Conservation (phyloP, 371 early-diverging fungal species). For the Lichtheimia hyalospora region DNA sequence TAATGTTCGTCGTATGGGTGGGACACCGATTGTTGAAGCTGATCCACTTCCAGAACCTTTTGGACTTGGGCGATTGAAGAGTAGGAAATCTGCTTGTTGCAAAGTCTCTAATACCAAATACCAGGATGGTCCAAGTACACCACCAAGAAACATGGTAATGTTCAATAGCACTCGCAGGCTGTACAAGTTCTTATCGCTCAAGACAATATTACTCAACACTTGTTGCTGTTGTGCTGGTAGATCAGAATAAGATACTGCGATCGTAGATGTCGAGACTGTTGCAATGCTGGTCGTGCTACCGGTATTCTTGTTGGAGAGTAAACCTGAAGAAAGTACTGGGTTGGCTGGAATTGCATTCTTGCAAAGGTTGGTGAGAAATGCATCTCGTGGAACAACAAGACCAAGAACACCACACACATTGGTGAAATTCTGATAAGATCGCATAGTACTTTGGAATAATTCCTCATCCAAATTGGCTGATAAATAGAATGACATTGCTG, state of each 20-base stretch:
- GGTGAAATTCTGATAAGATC: conserved; percentile 77
- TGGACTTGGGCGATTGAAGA: conserved; percentile 47
- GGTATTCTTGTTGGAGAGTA: conserved; percentile 22
- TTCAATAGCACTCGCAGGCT: conserved; percentile 76
- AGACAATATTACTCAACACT: conserved; percentile 36
- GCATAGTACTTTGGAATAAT: conserved; percentile 73
- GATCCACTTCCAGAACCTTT: conserved; percentile 25
- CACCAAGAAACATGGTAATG: conserved; percentile 73
- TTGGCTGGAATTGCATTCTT: conserved; percentile 69
- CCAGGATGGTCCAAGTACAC: conserved; percentile 84
- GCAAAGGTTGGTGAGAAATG: conserved; percentile 83
- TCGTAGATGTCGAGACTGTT: conserved; percentile 13
- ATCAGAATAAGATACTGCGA: conserved; percentile 31
- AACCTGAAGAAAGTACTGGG: conserved; percentile 47
- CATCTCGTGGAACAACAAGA: conserved; percentile 79
- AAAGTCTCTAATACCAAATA: conserved; percentile 85
- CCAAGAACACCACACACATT: conserved; percentile 84
- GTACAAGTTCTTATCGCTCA: conserved; percentile 79
- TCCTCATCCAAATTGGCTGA: conserved; percentile 83
- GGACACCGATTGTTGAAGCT: conserved; percentile 3
- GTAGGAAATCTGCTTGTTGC: conserved; percentile 75
- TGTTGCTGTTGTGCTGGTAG: conserved; percentile 46
- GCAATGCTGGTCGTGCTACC: conserved; percentile 25
- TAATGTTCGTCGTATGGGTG: conserved; percentile 30
- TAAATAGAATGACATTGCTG: conserved; percentile 77